phyloP scores from a whole-genome alignment of 805 yeast genomes.

The Millerozyma miso region DNA sequence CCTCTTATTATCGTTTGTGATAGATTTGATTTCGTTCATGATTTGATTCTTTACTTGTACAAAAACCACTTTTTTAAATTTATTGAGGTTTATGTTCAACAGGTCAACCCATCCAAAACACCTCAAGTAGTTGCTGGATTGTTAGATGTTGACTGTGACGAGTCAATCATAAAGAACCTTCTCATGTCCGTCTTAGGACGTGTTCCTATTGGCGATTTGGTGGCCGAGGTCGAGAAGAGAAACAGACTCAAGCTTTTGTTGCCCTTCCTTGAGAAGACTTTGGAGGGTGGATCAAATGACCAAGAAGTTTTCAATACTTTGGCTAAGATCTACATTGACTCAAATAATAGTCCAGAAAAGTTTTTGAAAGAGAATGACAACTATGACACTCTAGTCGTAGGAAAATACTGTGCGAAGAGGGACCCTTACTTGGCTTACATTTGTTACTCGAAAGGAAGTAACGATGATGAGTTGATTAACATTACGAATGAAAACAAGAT shows the following conservation, averaged over 20 bases:
- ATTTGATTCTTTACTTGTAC: conserved; percentile 86
- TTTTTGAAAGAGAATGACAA: conserved; percentile 86
- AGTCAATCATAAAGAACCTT: conserved; percentile 73
- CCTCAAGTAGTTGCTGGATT: conserved; percentile 96
- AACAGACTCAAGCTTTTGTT: conserved; percentile 85
- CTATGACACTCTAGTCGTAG: conserved; percentile 92
- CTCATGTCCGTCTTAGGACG: conserved; percentile 86
- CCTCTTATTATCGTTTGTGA: conserved; percentile 97
- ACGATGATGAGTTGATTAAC: conserved; percentile 82
- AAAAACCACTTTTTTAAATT: conserved; percentile 94
- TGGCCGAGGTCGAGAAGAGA: conserved; percentile 93
- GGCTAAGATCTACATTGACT: conserved; percentile 96
- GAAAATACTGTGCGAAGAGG: conserved; percentile 97
- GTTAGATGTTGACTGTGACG: conserved; percentile 97
- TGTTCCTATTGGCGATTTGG: conserved; percentile 86
- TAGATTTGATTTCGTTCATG: conserved; percentile 87
- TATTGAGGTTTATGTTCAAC: conserved; percentile 96
- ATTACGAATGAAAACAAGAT: conserved; percentile 96
- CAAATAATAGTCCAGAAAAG: conserved; percentile 96
- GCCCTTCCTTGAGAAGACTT: conserved; percentile 88
- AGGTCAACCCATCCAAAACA: conserved; percentile 92
- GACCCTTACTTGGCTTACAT: conserved; percentile 98
- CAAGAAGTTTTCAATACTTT: conserved; percentile 90
- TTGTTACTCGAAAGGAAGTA: conserved; percentile 92
- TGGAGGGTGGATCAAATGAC: conserved; percentile 80